A percentile compares a stretch with the other conserved stretches of the same genome.
Conservation (phyloP, 1,284 basidiomycete genomes). For the Melampsora americana region DNA sequence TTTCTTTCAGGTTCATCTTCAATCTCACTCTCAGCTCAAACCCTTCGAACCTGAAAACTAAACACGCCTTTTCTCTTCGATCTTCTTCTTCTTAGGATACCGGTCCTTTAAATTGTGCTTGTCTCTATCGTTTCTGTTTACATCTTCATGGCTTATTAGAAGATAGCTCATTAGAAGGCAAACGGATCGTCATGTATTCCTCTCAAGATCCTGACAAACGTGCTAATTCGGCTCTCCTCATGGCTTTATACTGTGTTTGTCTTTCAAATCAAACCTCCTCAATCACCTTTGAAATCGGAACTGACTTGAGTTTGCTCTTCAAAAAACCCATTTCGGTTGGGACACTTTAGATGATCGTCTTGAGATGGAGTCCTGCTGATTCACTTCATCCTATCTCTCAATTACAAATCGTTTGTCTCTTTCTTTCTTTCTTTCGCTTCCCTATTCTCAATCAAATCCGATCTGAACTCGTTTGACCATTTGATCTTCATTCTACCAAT, state of each 20-base stretch:
- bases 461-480: too few relatives aligned
- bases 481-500: too few relatives aligned
- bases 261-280: too few relatives aligned
- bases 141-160: slow-evolving; percentile 81
- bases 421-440: neutral
- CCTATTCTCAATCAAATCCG: too few relatives aligned
- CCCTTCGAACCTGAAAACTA: too few relatives aligned
- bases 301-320: neutral
- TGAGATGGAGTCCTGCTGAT: slow-evolving; percentile 86
- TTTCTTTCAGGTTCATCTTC: slow-evolving; percentile 68
- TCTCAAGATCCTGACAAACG: slow-evolving; percentile 78
- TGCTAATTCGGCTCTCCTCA: slow-evolving; percentile 86
- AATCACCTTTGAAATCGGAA: neutral
- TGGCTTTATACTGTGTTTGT: slow-evolving; percentile 82
- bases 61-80: too few relatives aligned
- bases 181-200: slow-evolving; percentile 83
- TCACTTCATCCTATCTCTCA: slow-evolving; percentile 88
- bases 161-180: slow-evolving; percentile 56
- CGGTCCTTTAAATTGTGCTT: slow-evolving; percentile 64
- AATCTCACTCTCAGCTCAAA: neutral
- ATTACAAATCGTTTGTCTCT: slow-evolving; percentile 49
- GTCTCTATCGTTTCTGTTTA: slow-evolving; percentile 68
- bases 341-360: slow-evolving; percentile 76
- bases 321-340: too few relatives aligned
- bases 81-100: slow-evolving; percentile 62